Evolutionary conservation across 495 filamentous ascomycete species (phyloP), one percentile per base, ranked within the genome.

Genomic region (Tuber umbilicatum): DNA sequence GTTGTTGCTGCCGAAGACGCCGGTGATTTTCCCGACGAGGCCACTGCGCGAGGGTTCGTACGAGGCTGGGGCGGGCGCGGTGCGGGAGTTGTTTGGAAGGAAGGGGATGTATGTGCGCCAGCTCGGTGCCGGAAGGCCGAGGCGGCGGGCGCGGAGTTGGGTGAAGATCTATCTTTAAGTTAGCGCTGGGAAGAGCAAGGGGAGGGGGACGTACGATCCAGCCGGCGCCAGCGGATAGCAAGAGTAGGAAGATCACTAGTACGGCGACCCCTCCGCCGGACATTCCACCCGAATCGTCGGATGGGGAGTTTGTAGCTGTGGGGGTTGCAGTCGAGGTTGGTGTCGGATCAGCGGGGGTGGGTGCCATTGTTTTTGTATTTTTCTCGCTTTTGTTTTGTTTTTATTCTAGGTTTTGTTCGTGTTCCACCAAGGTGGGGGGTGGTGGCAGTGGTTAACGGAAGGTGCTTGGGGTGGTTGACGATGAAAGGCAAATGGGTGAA

Each of bases 51-150:
- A 80, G 68, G 83, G 82, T 35, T 84, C 84, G 38, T 87, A 85
- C 14, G 85, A 85, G 55, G 84, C 84, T 23, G 82, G 81, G 37
- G 83, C 78, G 42, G 70, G 78, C 5, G 68, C 17, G 50, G 76
- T 70, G 76, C 74, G 76, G 74, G 75, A 74, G 69, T 77, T 72
- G 69, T 78, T 75, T 73, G 79, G 75, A 9, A 77, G 35, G 82
- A 83, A 83, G 71, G 82, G 83, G 71, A 84, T 81, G 82, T 87
- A 89, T 37, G 87, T 86, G 67, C 85, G 85, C 71, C 86, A 82
- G 31, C 82, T 82, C 19, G 86, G 87, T 19, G 86, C 83, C 14
- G 85, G 85, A 64, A 87, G 86, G 73, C 87, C 87, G 37, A 86
- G 84, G n/a, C 84, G 83, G 72, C 85, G 84, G 72, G 87, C 87